These are phyloP conservation scores for Colletotrichum agaves DNA, from an alignment of 2,329 filamentous ascomycete species.

Conservation along the genomic window DNA sequence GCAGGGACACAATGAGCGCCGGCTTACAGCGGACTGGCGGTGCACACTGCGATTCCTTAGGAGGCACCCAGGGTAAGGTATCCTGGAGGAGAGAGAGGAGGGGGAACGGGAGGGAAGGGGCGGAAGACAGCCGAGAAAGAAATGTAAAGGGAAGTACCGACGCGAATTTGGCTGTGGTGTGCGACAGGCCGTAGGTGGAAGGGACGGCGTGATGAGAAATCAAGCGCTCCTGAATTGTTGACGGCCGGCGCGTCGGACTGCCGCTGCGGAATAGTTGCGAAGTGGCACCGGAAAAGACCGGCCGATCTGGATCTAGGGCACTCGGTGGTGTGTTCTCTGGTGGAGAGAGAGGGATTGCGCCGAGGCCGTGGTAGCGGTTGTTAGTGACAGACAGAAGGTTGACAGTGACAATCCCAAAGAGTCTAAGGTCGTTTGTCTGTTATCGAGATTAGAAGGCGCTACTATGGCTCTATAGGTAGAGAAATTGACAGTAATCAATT, in stretches of 20 bases:
- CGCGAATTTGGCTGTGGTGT: not conserved
- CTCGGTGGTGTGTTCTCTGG: not conserved
- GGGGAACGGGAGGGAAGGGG: not conserved
- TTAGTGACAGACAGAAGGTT: not conserved
- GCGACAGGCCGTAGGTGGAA: not conserved
- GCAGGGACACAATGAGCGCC: not conserved
- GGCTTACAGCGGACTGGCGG: not conserved
- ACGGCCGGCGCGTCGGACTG: not conserved
- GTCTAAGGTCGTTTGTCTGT: too few species aligned
- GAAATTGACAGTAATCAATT: too few species aligned
- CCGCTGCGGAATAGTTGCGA: not conserved
- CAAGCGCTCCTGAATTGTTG: not conserved
- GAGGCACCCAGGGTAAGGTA: too few species aligned
- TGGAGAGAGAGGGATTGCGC: not conserved
- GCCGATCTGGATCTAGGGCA: not conserved
- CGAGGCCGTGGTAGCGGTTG: not conserved
- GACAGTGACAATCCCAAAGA: too few species aligned
- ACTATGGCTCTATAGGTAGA: too few species aligned
- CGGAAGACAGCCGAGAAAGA: not conserved
- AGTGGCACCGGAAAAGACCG: not conserved
- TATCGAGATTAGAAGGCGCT: too few species aligned
- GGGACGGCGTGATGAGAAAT: slow-evolving; percentile 20
- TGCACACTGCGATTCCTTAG: too few species aligned
- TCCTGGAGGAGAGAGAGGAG: too few species aligned
- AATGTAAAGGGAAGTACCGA: not conserved